Percentiles rank a stretch among this genome's conserved stretches.
Conservation (phyloP, 257 asterid species). For the Jacaranda copaia region DNA sequence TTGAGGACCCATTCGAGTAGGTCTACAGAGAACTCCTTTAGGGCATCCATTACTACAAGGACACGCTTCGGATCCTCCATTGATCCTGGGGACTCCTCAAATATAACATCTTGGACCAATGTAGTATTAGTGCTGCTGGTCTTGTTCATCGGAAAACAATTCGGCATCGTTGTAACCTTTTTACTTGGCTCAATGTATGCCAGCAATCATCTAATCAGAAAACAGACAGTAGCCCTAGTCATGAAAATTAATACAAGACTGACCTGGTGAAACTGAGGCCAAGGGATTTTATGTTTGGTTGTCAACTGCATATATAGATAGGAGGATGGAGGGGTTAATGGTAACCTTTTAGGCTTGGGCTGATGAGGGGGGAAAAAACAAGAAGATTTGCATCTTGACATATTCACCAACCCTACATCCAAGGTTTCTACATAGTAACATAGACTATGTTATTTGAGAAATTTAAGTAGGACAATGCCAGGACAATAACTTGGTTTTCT, state of each 20-base stretch:
- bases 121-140: background rate
- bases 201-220: background rate
- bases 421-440: background rate
- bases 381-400: background rate
- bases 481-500: constrained; percentile 31
- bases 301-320: constrained; percentile 8
- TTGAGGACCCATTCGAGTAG: constrained; percentile 68
- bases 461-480: constrained; percentile 28
- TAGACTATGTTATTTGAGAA: constrained; percentile 29
- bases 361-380: background rate
- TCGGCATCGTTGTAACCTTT: constrained; percentile 22
- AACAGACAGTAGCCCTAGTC: too few relatives aligned
- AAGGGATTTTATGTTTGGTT: constrained; percentile 27
- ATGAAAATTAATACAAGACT: constrained; percentile 18
- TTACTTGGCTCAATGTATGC: background rate
- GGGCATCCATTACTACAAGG: constrained; percentile 63
- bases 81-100: constrained; percentile 37
- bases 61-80: constrained; percentile 52
- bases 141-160: constrained; percentile 27
- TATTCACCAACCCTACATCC: background rate
- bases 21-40: constrained; percentile 59
- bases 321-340: background rate
- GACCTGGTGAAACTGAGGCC: constrained; percentile 22
- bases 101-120: constrained; percentile 19
- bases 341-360: background rate